phyloP scores from a whole-genome alignment of 345 rosid genomes.

The Trapa incisa region DNA sequence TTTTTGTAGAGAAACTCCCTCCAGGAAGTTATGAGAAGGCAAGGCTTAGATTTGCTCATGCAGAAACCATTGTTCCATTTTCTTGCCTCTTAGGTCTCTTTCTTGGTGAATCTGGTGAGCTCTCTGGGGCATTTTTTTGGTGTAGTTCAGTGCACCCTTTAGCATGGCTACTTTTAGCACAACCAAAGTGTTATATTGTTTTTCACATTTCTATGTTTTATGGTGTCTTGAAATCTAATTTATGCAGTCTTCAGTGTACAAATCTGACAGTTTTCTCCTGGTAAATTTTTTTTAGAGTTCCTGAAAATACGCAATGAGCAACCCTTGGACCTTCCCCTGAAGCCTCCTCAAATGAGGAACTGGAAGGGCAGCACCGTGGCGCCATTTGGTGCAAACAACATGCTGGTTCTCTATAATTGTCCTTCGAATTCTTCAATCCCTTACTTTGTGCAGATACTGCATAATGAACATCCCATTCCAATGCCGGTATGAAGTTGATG shows the following conservation, averaged over 20 bases:
- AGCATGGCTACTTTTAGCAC: not conserved
- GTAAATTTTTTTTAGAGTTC: constrained; percentile 41
- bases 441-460: constrained; percentile 75
- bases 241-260: not conserved
- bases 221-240: not conserved
- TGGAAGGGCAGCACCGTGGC: constrained; percentile 70
- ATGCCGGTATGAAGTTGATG: constrained; percentile 44
- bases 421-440: constrained; percentile 46
- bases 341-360: constrained; percentile 68
- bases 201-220: constrained; percentile 1
- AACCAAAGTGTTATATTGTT: not conserved
- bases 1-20: constrained; percentile 43
- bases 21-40: constrained; percentile 88
- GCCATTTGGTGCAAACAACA: constrained; percentile 81
- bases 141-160: not conserved
- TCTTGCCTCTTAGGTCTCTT: constrained; percentile 93
- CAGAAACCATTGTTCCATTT: constrained; percentile 89
- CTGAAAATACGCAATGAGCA: constrained; percentile 55
- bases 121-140: not conserved
- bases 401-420: constrained; percentile 73
- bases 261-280: not conserved
- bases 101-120: constrained; percentile 71
- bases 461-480: constrained; percentile 70
- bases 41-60: constrained; percentile 93
- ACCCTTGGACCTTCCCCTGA: constrained; percentile 64